Conservation (phyloP, 2,329 filamentous ascomycete species). For the Hypocrella siamensis region DNA sequence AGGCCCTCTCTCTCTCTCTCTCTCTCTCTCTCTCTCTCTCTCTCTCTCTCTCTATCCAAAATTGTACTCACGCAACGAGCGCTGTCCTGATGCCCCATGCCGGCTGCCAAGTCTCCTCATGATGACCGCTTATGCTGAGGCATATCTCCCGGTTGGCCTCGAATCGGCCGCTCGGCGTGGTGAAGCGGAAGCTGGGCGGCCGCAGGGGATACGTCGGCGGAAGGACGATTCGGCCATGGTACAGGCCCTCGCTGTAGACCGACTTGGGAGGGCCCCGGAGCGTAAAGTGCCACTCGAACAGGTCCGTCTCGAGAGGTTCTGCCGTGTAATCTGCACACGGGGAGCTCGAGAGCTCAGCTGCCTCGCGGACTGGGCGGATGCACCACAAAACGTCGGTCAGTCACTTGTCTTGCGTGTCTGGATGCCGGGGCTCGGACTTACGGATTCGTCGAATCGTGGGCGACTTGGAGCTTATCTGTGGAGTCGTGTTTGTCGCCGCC, state of each 20-base stretch:
- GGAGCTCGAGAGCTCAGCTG: conserved; percentile 63
- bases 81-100: conserved; percentile 94
- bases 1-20: too few species aligned
- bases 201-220: conserved; percentile 82
- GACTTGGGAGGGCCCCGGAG: conserved; percentile 76
- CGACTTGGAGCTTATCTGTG: conserved; percentile 54
- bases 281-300: conserved; percentile 99
- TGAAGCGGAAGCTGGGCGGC: conserved; percentile 89
- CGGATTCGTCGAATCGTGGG: conserved; percentile 75
- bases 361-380: conserved; percentile 58
- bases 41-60: too few species aligned
- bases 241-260: conserved; percentile 66
- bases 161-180: conserved; percentile 82
- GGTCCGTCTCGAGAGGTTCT: conserved; percentile 69
- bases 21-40: too few species aligned
- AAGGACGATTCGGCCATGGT: conserved; percentile 88
- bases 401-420: neutral
- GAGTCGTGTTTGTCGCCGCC: conserved; percentile 9
- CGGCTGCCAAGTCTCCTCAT: conserved; percentile 97
- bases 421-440: conserved; percentile 21
- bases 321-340: conserved; percentile 80
- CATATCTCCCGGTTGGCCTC: conserved; percentile 96
- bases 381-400: neutral
- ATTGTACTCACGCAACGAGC: conserved; percentile 40
- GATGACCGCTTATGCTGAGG: conserved; percentile 81